Conservation (phyloP, 1,284 basidiomycete genomes). For the Sanghuangporus baumii region DNA sequence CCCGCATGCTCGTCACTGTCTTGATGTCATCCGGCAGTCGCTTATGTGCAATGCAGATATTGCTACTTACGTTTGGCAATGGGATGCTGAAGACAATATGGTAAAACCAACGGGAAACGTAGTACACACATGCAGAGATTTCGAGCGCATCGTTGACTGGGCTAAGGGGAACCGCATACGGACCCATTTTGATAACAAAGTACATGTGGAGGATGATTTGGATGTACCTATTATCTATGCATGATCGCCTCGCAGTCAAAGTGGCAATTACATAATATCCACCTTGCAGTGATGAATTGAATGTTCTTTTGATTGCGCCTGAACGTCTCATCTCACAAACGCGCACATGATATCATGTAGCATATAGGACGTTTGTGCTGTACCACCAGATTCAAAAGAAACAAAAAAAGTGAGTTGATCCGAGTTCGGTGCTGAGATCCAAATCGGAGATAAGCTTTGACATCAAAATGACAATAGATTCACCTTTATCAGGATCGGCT, state of each 20-base stretch:
- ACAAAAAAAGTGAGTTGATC: too few relatives aligned
- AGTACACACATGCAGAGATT: background rate
- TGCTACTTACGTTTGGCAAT: constrained; percentile 23
- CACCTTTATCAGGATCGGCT: too few relatives aligned
- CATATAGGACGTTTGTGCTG: too few relatives aligned
- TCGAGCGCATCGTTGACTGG: background rate
- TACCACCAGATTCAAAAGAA: too few relatives aligned
- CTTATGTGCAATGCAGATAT: constrained; percentile 27
- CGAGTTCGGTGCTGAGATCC: too few relatives aligned
- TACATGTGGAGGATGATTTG: background rate
- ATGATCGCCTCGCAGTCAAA: background rate
- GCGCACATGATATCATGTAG: too few relatives aligned
- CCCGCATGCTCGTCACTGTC: background rate
- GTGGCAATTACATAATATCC: too few relatives aligned
- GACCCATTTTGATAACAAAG: background rate
- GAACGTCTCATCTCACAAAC: too few relatives aligned
- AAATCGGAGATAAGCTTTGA: too few relatives aligned
- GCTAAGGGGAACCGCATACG: background rate
- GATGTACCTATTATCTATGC: background rate
- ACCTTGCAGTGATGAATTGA: too few relatives aligned
- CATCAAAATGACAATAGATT: too few relatives aligned
- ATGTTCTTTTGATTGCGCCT: too few relatives aligned
- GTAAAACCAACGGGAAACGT: background rate
- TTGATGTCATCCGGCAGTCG: constrained; percentile 23
- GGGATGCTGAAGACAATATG: constrained; percentile 14